Base-by-base conservation (phyloP, 2,329 filamentous ascomycete species). In the Fusarium devonianum region DNA sequence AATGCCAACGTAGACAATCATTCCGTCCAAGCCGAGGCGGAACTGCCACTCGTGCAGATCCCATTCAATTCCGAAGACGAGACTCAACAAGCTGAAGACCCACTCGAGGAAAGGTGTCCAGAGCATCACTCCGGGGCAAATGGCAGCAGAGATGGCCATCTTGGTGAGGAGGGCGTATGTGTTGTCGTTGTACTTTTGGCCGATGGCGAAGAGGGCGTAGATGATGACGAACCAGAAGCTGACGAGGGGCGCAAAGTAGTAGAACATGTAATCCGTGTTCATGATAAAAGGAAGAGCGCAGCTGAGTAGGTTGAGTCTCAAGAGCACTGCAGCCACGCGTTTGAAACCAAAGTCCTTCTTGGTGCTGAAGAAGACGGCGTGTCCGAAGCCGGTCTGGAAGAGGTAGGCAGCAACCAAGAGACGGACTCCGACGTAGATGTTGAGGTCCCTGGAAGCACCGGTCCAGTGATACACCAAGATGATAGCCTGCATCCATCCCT, bases 141-240 rank as follows among this genome's bases (percentile, higher is more conserved):
- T 41, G 4, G 74, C 74, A 2, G 79, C 78, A 1, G 62, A 65
- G 9, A 78, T 45, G 0, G 73, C 25, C 2, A 84, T 73, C 61
- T 85, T 86, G 14, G 64, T 64, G 14, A 79, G 29, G 1, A 85
- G 58, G 12, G 74, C 75, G 7, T 63, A 60, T 1, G 73, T 60
- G 35, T 73, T 73, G 10, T 69, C 63, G 57, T 84, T 85, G 50
- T 67, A 64, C 23, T 53, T 60, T 6, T 67, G 67, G n/a, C 71
- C 71, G 16, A 77, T 63, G 9, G 73, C 69, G 33, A 86, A 71
- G 3, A 80, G 83, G 23, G 71, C 57, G 59, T 77, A 86, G 7
- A 82, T 70, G 14, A 84, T 69, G 2, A 84, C 54, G 62, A 85
- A 87, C 81, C 84, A 88, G 64, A 86, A 84, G 30, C 76, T 83